These are phyloP conservation scores for Tricholoma sp. DNA, from an alignment of 768 basidiomycete genomes.

Conservation along the genomic window DNA sequence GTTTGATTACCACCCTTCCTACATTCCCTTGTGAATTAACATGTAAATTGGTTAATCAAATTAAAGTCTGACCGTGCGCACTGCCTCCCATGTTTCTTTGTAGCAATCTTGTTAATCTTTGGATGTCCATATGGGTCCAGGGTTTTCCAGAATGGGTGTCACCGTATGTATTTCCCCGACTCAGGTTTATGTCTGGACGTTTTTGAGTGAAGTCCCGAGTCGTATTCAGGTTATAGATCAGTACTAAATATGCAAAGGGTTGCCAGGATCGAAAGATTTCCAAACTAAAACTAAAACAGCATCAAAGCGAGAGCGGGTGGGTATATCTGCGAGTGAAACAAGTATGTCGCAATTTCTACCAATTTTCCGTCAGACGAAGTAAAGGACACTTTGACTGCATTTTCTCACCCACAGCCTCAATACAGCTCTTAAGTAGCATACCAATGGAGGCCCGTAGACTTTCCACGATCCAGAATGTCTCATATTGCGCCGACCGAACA, in stretches of 20 bases:
- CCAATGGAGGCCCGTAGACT: not conserved
- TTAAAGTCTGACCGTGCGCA: not conserved
- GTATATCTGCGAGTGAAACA: not conserved
- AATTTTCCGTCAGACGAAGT: not conserved
- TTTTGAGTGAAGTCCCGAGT: not conserved
- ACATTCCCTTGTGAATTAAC: not conserved
- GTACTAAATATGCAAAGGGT: not conserved
- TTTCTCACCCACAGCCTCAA: not conserved
- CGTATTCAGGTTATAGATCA: not conserved
- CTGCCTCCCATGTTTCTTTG: not conserved
- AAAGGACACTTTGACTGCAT: not conserved
- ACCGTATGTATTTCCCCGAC: not conserved
- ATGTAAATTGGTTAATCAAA: not conserved
- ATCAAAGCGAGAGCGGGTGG: not conserved
- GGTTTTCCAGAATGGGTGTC: not conserved
- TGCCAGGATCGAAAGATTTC: no score
- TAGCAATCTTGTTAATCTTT: not conserved
- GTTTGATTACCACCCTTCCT: not conserved
- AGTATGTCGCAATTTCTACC: not conserved
- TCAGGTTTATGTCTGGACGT: not conserved
- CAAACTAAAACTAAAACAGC: no score
- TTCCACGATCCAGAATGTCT: not conserved
- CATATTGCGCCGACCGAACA: not conserved
- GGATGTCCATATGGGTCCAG: not conserved
- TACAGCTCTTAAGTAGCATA: not conserved